Base-by-base conservation (phyloP, 345 rosid species). In the Isatis tinctoria region DNA sequence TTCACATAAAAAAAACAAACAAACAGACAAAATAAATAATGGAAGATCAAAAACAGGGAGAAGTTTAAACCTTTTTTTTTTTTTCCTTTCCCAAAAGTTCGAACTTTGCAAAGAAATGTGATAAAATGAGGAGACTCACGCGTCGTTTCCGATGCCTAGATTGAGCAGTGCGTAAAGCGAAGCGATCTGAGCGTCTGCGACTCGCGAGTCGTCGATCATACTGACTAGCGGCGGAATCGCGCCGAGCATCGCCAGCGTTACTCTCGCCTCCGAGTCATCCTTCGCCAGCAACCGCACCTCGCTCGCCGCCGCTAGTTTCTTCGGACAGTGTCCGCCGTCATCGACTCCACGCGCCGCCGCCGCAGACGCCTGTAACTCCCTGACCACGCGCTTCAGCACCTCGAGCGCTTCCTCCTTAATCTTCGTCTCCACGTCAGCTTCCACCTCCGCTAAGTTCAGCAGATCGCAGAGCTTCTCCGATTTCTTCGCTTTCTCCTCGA, bases 191-290 rank as follows among this genome's bases (percentile, higher is more conserved):
- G 88, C 71, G 14, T 83, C 79, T 10, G 65, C 83, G 66, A 68
- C 62, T 54, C 81, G 52, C 37, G 74, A 68, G 16, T 73, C 81
- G 65, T 90, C 97, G 47, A 95, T 89, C 93, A 95, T 88, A 27
- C 92, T 96, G 4, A 88, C 96, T 1, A 95, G 68, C 20, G 99
- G 97, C 61, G 97, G 99, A 24, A 95, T 95, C 7, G 92, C 89
- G 13, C 97, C 97, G 0, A 95, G 83, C 97, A 92, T 85, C n/a
- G 99, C 92, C 0, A 95, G 75, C 36, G 96, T 92, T 44, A 85
- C 84, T 75, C 99, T 83, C 17, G 87, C 87, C 67, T 77, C 86
- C 0, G 85, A 39, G 67, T 95, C 89, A 67, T 92, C 99, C 81
- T 92, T 95, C 4, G 91, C 87, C 16, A 92, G 69, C 77, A 68